phyloP scores from a whole-genome alignment of 306 rosid species.

The Cyamopsis tetragonoloba region DNA sequence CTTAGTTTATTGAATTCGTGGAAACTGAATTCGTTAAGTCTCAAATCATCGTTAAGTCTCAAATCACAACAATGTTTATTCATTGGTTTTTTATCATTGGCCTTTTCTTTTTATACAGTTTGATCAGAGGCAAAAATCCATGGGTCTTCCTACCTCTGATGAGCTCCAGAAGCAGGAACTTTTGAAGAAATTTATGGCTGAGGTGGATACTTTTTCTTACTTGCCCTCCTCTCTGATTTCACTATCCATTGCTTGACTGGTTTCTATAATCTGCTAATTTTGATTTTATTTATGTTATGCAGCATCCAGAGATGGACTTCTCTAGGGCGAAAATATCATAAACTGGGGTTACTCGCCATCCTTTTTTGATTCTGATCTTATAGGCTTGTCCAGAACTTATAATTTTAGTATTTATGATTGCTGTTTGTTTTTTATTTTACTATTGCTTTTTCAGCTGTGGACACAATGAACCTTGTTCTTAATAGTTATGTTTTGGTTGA shows the following conservation, averaged over 20 bases:
- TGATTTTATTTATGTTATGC: conserved; percentile 23
- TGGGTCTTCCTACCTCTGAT: conserved; percentile 92
- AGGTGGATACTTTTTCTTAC: conserved; percentile 40
- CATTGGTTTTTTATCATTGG: neutral
- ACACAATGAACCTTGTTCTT: neutral
- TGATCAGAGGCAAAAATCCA: conserved; percentile 86
- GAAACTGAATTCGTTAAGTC: neutral
- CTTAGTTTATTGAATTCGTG: neutral
- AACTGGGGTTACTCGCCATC: neutral
- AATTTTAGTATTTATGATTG: neutral
- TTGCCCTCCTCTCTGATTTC: neutral
- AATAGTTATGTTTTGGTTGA: neutral
- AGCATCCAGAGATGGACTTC: conserved; percentile 99
- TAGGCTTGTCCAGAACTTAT: neutral
- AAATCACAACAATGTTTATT: neutral
- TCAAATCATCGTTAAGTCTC: neutral
- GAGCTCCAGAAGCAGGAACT: conserved; percentile 78
- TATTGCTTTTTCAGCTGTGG: neutral
- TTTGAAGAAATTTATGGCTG: conserved; percentile 80
- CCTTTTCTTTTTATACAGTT: conserved; percentile 43
- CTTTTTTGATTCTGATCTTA: neutral
- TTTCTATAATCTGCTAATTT: neutral
- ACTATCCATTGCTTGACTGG: neutral
- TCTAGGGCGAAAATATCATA: conserved; percentile 65
- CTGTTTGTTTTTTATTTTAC: neutral